Base-by-base conservation (phyloP, 306 rosid species). In the Neltuma alba region DNA sequence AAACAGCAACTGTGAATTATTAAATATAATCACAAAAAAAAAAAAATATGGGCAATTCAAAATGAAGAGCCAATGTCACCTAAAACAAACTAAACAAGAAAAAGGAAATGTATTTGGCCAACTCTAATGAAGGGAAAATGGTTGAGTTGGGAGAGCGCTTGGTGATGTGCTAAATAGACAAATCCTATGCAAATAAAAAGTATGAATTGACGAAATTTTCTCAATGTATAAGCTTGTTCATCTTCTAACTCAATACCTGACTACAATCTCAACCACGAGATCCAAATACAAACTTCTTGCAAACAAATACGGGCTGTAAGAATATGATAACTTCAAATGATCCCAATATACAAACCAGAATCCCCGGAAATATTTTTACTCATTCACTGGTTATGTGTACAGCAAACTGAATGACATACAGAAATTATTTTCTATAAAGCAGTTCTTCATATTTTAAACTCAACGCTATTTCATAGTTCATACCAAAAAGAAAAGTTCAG, bases 391-490 rank as follows among this genome's bases (percentile, higher is more conserved):
- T 68, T 68, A 68, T 12, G 20, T 27, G 55, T 40, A 40, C 54
- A 41, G 28, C 34, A 41, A 68, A 67, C 33, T 38, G 72, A 67
- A 69, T 42, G 1, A 27, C 74, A 69, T 36, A 20, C 30, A 36
- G 28, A 65, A 65, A 65, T 34, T 36, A n/a, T n/a, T 20, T 8
- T 65, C 15, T 36, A 36, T 65, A 9, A n/a, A 65, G n/a, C 47
- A 64, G 70, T 34, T 64, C 44, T 36, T 38, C 72, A 67, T 40
- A 41, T 25, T 69, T 69, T 48, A 41, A 69, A 42, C 74, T 41
- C 33, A 40, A 40, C 16, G 27, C 72, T 40, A 23, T 36, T 66
- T 21, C 73, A 40, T 66, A 38, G 13, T 66, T 21, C 54, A 40
- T 38, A 38, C 11, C 8, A 30, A 40, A 40, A 21, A 15, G 72